Evolutionary conservation across 371 early-diverging fungal species (phyloP).

Genomic region (Apophysomyces variabilis): DNA sequence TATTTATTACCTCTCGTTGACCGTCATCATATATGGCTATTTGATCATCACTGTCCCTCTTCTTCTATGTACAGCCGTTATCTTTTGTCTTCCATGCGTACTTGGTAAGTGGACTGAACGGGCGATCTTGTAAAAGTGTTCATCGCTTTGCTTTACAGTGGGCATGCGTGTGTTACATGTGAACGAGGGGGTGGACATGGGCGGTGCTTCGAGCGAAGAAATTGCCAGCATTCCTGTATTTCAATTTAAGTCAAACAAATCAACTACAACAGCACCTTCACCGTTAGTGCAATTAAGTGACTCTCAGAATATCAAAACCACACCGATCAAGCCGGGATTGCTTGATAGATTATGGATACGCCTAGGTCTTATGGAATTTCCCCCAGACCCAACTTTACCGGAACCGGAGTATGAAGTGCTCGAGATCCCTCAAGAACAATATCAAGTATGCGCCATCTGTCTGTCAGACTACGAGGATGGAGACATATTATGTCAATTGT

Average conservation of each 20-base stretch:
- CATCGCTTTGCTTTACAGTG: conserved; percentile 28
- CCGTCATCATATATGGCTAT: conserved; percentile 69
- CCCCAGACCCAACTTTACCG: conserved; percentile 12
- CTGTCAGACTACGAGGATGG: conserved; percentile 67
- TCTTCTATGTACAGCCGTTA: conserved; percentile 63
- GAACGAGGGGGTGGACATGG: conserved; percentile 59
- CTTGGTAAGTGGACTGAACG: conserved; percentile 33
- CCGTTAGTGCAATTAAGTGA: conserved; percentile 2
- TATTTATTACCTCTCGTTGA: conserved; percentile 62
- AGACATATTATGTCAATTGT: conserved; percentile 61
- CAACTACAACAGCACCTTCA: background rate
- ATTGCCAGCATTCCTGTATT: conserved; percentile 60
- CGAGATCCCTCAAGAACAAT: conserved; percentile 48
- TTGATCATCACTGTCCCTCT: conserved; percentile 68
- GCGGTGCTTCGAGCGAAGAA: conserved; percentile 64
- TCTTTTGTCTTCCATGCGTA: conserved; percentile 71
- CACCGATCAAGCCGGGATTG: conserved; percentile 23
- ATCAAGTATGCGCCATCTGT: conserved; percentile 68
- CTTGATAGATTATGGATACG: conserved; percentile 36
- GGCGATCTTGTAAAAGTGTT: conserved; percentile 1
- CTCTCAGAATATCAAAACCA: conserved; percentile 17
- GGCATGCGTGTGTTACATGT: conserved; percentile 66
- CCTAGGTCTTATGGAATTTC: conserved; percentile 30
- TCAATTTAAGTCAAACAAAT: conserved; percentile 36
- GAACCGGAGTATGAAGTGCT: conserved; percentile 33